Evolutionary conservation across 352 stramenopile species (phyloP), one percentile per base, ranked within the genome.

Genomic region (Nothophytophthora sp.): DNA sequence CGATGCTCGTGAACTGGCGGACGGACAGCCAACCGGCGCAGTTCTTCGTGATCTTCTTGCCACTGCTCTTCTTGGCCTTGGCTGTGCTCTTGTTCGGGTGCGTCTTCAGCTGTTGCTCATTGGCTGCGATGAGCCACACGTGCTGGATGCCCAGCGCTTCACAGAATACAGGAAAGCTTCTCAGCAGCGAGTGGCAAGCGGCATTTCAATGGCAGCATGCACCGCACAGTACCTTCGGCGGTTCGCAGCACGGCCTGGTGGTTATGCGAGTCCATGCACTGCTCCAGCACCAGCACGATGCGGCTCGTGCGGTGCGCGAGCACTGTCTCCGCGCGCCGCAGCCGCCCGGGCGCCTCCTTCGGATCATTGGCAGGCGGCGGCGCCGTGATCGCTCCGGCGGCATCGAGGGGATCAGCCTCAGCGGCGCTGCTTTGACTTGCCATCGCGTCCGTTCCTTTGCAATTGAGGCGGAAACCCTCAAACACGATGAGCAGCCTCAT

Each of bases 231-330:
- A 60, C 76, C 80, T 75, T 98, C 92, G 7, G 89, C 90, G 15
- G 96, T 98, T 10, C 90, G 86, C 47, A 97, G 75, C 54, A 97
- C 88, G 28, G 90, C 85, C 44, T 96, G 80, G 63, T 97, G 87
- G 54, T 97, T 89, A 56, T 92, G 78, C 20, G 78, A 82, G 70
- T 92, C 76, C 73, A 86, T 85, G 37, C 80, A 85, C 36, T 88
- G 76, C 66, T 94, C 81, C 43, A 94, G 59, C 40, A 94, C 83
- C 23, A 94, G 66, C 40, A 90, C 67, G 39, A 92, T 63, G 29
- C 81, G 74, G 8, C 73, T 63, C 34, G 80, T 92, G 33, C 84
- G 84, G 32, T 79, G 55, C 10, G 50, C 39, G 22, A 94, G 61
- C 50, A 92, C 81, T 0, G 81, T 81, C 61, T 92, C 81, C 3